Evolutionary conservation across 2,329 filamentous ascomycete species (phyloP).

Genomic region (Sclerotinia trifoliorum): DNA sequence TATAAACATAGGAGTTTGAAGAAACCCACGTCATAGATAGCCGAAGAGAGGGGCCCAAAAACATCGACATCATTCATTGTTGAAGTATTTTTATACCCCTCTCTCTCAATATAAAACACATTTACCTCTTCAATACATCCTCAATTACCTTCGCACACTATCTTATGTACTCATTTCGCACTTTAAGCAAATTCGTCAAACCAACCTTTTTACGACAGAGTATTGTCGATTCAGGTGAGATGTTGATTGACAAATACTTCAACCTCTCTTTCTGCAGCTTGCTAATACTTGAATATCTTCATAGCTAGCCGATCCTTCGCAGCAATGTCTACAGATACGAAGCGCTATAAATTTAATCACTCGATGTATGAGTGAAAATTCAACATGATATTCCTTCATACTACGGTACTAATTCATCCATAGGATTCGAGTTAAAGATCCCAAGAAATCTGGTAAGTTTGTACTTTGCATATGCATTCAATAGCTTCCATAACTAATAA

Average conservation of each 20-base stretch:
- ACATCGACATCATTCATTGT: not conserved
- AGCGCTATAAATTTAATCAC: conserved; percentile 83
- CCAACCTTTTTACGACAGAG: conserved; percentile 26
- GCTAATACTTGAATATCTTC: conserved; percentile 28
- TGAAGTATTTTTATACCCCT: not conserved
- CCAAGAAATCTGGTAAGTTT: conserved; percentile 66
- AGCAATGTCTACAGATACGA: conserved; percentile 62
- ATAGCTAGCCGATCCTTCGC: conserved; percentile 37
- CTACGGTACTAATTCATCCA: conserved; percentile 26
- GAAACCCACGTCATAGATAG: not conserved
- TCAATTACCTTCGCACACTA: too few species aligned
- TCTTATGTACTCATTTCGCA: conserved; percentile 33
- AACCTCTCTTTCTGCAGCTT: not conserved
- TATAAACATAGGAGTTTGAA: not conserved
- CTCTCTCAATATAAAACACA: not conserved
- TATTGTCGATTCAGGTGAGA: conserved; percentile 33
- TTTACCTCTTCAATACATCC: not conserved
- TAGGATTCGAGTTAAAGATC: conserved; percentile 94
- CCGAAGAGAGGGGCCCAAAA: conserved; percentile 1
- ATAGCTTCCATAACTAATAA: not conserved
- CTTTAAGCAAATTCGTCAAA: conserved; percentile 30
- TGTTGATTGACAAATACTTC: not conserved
- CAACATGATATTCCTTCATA: not conserved
- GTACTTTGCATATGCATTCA: not conserved
- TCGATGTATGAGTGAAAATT: conserved; percentile 62